Base-by-base conservation (phyloP, 768 basidiomycete genomes). In the Rhodosporidiobolus odoratus region DNA sequence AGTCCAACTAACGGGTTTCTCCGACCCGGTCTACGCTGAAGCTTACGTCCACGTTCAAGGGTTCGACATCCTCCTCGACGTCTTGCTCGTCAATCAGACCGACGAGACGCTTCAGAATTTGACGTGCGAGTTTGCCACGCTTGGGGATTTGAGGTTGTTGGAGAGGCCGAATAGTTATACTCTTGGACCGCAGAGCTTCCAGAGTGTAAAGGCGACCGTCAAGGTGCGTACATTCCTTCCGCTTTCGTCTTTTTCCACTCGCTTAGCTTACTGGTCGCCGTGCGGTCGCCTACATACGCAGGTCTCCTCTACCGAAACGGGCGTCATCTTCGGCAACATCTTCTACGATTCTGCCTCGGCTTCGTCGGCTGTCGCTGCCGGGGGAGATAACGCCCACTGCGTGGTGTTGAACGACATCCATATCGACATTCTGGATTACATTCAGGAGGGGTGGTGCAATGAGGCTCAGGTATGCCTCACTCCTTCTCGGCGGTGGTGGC, bases 351-450 rank as follows among this genome's bases (percentile, higher is more conserved):
- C 90, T 16, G 89, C 88, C 50, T 86, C 94, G 77, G 84, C 88
- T 1, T 80, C 79, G 48, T 38, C 35, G 30, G 57, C 57, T 3
- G 57, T 58, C 38, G 57, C 57, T 9, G 57, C 57, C 12, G 57
- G 57, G 23, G 57, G 57, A 37, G 61, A 67, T 56, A 62, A 72
- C 62, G 50, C 61, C 30, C 75, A 74, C 63, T 92, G 89, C 77
- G 94, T 98, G 47, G 94, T 99, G 62, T 80, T 97, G 78, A 96
- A 91, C 78, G 94, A 98, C 81, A 92, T 96, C 60, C 95, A 97
- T 80, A 90, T 97, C 73, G 96, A 99, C 80, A 96, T 99, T 74
- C 94, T 96, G 89, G 91, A 93, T 79, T 96, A 93, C 82, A 95
- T 96, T 82, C 92, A 93, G 80, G 92, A 95, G 9, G 92, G 92